Base-by-base conservation (phyloP, 345 rosid genomes). In the Gossypium longicalyx region DNA sequence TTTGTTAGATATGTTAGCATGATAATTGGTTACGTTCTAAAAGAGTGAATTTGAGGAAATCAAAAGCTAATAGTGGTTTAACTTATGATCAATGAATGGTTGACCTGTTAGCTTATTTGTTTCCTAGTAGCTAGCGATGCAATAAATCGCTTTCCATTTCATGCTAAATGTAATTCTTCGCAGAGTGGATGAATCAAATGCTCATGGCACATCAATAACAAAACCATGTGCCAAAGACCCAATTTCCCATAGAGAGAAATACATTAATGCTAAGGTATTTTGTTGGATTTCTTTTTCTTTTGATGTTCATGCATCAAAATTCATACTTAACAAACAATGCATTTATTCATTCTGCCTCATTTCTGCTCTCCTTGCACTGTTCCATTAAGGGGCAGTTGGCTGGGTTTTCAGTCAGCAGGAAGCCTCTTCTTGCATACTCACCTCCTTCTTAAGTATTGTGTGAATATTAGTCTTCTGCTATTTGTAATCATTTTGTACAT, bases 161-260 rank as follows among this genome's bases (percentile, higher is more conserved):
- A 43, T 29, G 25, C n/a, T 69, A 9, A 13, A 51, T 51, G 17
- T 23, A 51, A 9, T 51, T 69, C 3, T 75, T 53, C 78, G 77
- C 89, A 90, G 96, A 64, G 80, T 74, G 82, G 85, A 79, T 57
- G 77, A 75, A 57, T 47, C 80, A 70, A 70, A 71, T 69, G 72
- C 67, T 23, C 66, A 53, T 12, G 16, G 71, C 66, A 54, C 69
- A 48, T 77, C 85, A 64, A 74, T 91, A 72, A 70, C 74, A 27
- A 93, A 93, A 80, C 97, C 98, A 69, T 80, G 87, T 27, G 83
- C 91, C n/a, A 76, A 80, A 82, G 95, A 91, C 75, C 71, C 80
- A 16, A 76, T 86, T 70, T 67, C 56, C 79, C 49, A 70, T 7
- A 91, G 90, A 83, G 98, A 93, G 84, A 91, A 85, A 77, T 93